These are phyloP conservation scores for Kentomonas sorsogonicus DNA, from an alignment of 208 protist species.

Conservation along the genomic window DNA sequence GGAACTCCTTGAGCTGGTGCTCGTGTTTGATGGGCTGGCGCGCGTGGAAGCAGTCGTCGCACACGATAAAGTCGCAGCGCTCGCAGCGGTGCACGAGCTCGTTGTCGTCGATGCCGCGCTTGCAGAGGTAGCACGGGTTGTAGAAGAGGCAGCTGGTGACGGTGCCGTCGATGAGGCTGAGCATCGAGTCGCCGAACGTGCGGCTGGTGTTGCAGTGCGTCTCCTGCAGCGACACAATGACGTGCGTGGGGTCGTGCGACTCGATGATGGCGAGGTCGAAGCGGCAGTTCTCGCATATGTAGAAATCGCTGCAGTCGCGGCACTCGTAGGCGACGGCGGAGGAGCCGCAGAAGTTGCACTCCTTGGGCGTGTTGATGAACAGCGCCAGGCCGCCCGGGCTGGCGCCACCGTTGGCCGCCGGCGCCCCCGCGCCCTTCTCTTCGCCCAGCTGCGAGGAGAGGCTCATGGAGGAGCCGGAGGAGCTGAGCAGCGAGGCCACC, in stretches of 20 bases:
- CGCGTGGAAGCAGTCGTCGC: slow-evolving; percentile 33
- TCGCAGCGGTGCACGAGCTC: slow-evolving; percentile 69
- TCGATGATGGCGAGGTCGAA: slow-evolving; percentile 19
- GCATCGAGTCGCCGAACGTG: slow-evolving; percentile 34
- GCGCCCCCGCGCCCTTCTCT: background rate
- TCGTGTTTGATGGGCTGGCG: slow-evolving; percentile 19
- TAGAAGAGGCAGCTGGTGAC: slow-evolving; percentile 72
- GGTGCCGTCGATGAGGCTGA: slow-evolving; percentile 28
- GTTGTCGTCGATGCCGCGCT: slow-evolving; percentile 49
- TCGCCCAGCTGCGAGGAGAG: background rate
- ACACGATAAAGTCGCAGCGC: slow-evolving; percentile 66
- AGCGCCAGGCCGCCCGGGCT: slow-evolving; percentile 15
- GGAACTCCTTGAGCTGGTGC: slow-evolving; percentile 55
- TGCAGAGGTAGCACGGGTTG: slow-evolving; percentile 55
- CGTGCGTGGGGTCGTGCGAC: slow-evolving; percentile 32
- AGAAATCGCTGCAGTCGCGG: slow-evolving; percentile 47
- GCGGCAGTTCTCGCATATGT: slow-evolving; percentile 54
- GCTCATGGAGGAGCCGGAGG: background rate
- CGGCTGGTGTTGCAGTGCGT: slow-evolving; percentile 41
- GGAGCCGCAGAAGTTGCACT: slow-evolving; percentile 43
- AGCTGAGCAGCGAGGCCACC: no score
- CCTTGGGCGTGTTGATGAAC: slow-evolving; percentile 38
- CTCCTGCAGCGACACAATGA: slow-evolving; percentile 42
- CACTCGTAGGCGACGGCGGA: slow-evolving; percentile 38
- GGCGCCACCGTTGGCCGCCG: background rate